phyloP scores from a whole-genome alignment of 164 flowering plant species.

The Cinnamomum chago region DNA sequence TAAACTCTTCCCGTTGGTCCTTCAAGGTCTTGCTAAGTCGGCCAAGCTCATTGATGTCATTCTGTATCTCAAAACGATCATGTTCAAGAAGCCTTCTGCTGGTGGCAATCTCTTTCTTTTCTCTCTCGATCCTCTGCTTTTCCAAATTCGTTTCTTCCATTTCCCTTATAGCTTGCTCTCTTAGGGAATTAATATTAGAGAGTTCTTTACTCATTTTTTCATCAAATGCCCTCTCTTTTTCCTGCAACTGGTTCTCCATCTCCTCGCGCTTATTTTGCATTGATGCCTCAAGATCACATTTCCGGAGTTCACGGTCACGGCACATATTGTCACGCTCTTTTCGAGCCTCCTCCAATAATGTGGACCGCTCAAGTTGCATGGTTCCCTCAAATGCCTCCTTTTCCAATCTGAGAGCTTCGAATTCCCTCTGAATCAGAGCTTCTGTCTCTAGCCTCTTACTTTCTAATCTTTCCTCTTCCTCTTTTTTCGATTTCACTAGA shows the following conservation, averaged over 20 bases:
- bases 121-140: conserved; percentile 42
- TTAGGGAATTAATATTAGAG: conserved; percentile 34
- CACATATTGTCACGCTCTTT: conserved; percentile 40
- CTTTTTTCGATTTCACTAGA: conserved; percentile 33
- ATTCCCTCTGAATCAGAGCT: conserved; percentile 43
- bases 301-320: conserved; percentile 52
- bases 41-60: conserved; percentile 63
- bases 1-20: conserved; percentile 48
- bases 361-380: conserved; percentile 53
- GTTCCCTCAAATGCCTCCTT: conserved; percentile 60
- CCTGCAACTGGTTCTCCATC: conserved; percentile 41
- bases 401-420: conserved; percentile 51
- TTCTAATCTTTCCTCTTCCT: conserved; percentile 53
- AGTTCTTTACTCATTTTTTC: conserved; percentile 43
- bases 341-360: conserved; percentile 42
- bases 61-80: conserved; percentile 59
- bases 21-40: conserved; percentile 56
- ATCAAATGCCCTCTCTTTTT: conserved; percentile 47
- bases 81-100: conserved; percentile 49
- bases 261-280: conserved; percentile 45
- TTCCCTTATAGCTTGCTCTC: conserved; percentile 47
- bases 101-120: conserved; percentile 36
- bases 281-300: conserved; percentile 44
- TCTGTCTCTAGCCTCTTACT: conserved; percentile 38
- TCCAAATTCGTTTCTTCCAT: conserved; percentile 55